Conservation (phyloP, 148 eudicot species). For the Fagopyrum esculentum region DNA sequence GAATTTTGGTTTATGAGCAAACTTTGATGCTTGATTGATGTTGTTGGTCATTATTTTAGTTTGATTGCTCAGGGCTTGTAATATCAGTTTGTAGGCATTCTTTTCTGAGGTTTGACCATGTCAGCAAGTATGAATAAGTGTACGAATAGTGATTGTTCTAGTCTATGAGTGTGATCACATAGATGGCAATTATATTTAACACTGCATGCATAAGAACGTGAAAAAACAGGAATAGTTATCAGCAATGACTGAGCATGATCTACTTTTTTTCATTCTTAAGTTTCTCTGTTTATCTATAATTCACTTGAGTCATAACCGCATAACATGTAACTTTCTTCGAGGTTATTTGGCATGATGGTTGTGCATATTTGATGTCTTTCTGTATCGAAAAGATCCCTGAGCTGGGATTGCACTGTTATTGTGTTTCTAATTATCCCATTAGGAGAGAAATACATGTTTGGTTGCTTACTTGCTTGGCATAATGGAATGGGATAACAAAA, state of each 20-base stretch:
- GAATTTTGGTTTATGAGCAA: not conserved
- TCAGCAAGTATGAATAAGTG: not conserved
- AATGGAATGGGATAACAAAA: not conserved
- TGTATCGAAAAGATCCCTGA: not conserved
- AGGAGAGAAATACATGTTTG: not conserved
- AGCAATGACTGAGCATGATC: not conserved
- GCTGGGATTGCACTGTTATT: not conserved
- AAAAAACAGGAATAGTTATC: not conserved
- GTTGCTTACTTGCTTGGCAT: not conserved
- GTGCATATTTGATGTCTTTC: not conserved
- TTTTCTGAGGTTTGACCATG: not conserved
- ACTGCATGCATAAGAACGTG: not conserved
- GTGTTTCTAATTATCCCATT: not conserved
- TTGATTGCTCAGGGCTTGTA: not conserved
- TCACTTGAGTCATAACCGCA: not conserved
- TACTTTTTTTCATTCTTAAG: not conserved
- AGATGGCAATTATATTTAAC: not conserved
- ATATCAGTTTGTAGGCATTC: not conserved
- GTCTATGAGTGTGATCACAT: not conserved
- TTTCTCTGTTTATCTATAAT: not conserved
- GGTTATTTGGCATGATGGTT: not conserved
- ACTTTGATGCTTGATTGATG: not conserved
- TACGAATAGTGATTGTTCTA: not conserved
- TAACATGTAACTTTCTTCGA: not conserved
- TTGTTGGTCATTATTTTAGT: not conserved